Percentiles rank a stretch among this genome's conserved stretches.
Conservation (phyloP, 257 asterid genomes). For the Lavandula angustifolia region DNA sequence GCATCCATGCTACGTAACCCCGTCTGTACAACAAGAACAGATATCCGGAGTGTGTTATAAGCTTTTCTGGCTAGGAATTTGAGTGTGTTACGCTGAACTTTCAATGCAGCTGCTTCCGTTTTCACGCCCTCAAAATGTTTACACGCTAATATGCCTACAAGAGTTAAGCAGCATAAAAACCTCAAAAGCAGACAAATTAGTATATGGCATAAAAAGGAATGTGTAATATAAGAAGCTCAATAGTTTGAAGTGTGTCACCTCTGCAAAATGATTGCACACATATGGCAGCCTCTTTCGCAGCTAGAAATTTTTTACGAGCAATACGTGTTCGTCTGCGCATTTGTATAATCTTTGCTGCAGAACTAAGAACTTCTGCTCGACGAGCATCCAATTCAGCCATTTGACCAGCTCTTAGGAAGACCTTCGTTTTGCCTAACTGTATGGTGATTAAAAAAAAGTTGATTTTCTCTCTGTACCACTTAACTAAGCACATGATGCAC, state of each 20-base stretch:
- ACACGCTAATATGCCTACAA: conserved; percentile 78
- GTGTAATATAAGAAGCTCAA: conserved; percentile 9
- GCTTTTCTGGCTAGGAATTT: conserved; percentile 62
- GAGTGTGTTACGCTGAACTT: conserved; percentile 64
- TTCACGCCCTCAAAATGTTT: conserved; percentile 55
- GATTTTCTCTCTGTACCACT: conserved; percentile 15
- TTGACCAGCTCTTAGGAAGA: conserved; percentile 98
- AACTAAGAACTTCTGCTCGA: conserved; percentile 80
- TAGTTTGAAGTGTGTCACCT: conserved; percentile 48
- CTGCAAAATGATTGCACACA: conserved; percentile 79
- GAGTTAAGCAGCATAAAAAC: conserved; percentile 35
- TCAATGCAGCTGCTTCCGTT: conserved; percentile 84
- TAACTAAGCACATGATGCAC: conserved; percentile 17
- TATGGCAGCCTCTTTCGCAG: conserved; percentile 60
- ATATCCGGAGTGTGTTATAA: conserved; percentile 49
- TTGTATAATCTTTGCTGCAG: conserved; percentile 86
- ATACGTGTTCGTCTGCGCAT: conserved; percentile 73
- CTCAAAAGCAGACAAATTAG: conserved; percentile 14
- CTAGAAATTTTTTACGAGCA: conserved; percentile 75
- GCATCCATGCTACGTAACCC: conserved; percentile 81
- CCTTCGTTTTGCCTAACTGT: conserved; percentile 96
- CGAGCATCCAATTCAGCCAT: conserved; percentile 99
- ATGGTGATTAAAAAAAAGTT: conserved; percentile 29
- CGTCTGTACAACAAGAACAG: conserved; percentile 80
- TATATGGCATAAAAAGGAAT: not conserved